These are phyloP conservation scores for Cladosporium sp. DNA, from an alignment of 2,329 filamentous ascomycete species.

Conservation along the genomic window DNA sequence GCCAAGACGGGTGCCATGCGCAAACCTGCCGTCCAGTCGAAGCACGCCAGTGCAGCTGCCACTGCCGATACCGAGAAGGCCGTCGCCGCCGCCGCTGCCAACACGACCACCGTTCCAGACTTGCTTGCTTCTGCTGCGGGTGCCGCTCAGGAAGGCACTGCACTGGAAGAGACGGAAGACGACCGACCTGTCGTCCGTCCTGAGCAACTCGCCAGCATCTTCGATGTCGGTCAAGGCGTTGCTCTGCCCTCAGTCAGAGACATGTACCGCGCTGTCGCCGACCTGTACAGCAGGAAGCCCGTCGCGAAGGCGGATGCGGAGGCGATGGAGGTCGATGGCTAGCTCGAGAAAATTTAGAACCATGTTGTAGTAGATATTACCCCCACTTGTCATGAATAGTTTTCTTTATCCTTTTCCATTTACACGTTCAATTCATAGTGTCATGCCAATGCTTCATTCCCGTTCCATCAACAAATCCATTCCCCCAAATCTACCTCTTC, in stretches of 20 bases:
- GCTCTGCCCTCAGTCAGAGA: constrained; percentile 69
- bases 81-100: constrained; percentile 19
- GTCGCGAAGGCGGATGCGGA: constrained; percentile 5
- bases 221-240: constrained; percentile 65
- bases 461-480: no score
- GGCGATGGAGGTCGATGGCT: constrained; percentile 12
- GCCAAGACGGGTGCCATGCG: constrained; percentile 6
- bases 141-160: constrained; percentile 18
- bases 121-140: constrained; percentile 15
- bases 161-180: constrained; percentile 39
- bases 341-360: neutral
- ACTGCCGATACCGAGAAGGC: constrained; percentile 6
- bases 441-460: neutral
- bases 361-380: constrained; percentile 6
- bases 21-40: constrained; percentile 7
- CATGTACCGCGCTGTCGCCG: constrained; percentile 69
- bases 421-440: neutral
- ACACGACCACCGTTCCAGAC: constrained; percentile 30
- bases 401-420: neutral
- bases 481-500: no score
- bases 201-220: constrained; percentile 65
- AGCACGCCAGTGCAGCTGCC: constrained; percentile 9
- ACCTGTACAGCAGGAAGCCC: constrained; percentile 58
- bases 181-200: constrained; percentile 60
- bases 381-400: constrained; percentile 10